These are phyloP conservation scores for Cytidiella melzeri DNA, from an alignment of 768 basidiomycete species.

Conservation along the genomic window DNA sequence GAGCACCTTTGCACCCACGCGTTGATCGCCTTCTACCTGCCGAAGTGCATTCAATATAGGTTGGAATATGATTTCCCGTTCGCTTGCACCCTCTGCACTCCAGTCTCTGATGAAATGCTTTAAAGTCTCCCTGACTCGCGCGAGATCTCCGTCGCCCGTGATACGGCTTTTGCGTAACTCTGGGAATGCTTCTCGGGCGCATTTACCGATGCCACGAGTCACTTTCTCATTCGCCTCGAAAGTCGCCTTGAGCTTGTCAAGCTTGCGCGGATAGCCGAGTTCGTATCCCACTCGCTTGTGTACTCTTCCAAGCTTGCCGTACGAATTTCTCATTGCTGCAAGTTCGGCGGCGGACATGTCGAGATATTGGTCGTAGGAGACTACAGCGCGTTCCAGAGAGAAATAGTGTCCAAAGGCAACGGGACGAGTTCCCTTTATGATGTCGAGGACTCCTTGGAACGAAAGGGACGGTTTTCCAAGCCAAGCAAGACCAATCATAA, in stretches of 20 bases:
- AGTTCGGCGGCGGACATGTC: constrained; percentile 37
- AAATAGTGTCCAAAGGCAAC: constrained; percentile 25
- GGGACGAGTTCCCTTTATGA: constrained; percentile 12
- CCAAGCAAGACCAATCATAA: constrained; percentile 14
- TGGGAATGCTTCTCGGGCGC: constrained; percentile 28
- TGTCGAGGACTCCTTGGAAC: constrained; percentile 10
- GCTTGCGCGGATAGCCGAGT: constrained; percentile 50
- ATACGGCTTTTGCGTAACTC: constrained; percentile 12
- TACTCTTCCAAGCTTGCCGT: constrained; percentile 35
- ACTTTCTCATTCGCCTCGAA: constrained; percentile 28
- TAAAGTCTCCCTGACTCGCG: constrained; percentile 48
- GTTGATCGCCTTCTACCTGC: constrained; percentile 18
- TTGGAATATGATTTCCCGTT: constrained; percentile 49
- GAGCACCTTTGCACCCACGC: constrained; percentile 38
- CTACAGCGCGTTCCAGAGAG: constrained; percentile 38
- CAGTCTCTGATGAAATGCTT: constrained; percentile 71
- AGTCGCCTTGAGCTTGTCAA: constrained; percentile 34
- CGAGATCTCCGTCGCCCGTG: constrained; percentile 4
- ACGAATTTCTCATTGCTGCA: constrained; percentile 35
- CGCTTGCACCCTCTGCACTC: constrained; percentile 49
- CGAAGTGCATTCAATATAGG: constrained; percentile 49
- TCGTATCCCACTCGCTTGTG: constrained; percentile 45
- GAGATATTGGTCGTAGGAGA: constrained; percentile 39
- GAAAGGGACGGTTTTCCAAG: constrained; percentile 8
- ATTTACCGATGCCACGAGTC: constrained; percentile 35